phyloP scores from a whole-genome alignment of 1,139 yeast species.

The Saccharomycopsis crataegensis region DNA sequence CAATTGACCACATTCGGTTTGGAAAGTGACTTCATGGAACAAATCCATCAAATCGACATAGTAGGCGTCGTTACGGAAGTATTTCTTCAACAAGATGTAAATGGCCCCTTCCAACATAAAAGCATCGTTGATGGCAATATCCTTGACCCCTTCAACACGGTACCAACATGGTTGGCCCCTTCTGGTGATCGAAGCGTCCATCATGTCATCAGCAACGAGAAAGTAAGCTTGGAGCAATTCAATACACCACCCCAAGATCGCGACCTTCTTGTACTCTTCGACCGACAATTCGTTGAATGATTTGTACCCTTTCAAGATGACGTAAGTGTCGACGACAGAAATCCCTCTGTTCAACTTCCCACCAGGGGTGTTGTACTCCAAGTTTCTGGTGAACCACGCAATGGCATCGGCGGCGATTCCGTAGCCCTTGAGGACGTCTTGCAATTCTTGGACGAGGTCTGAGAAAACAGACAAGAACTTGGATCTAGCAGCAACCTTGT shows the following conservation, averaged over 20 bases:
- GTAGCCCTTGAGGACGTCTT: constrained; percentile 52
- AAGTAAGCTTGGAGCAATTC: constrained; percentile 95
- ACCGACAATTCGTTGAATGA: constrained; percentile 49
- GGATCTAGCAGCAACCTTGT: constrained; percentile 33
- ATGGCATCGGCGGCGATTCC: constrained; percentile 85
- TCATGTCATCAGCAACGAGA: constrained; percentile 96
- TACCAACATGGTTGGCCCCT: constrained; percentile 99
- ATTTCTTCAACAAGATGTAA: constrained; percentile 79
- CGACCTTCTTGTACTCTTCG: constrained; percentile 75
- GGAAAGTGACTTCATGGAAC: constrained; percentile 92
- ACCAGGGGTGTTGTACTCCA: constrained; percentile 88
- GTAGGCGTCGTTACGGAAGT: constrained; percentile 74
- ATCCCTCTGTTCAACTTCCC: constrained; percentile 96
- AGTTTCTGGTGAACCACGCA: constrained; percentile 70
- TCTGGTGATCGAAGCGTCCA: constrained; percentile 96
- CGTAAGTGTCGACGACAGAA: constrained; percentile 89
- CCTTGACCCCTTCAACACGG: constrained; percentile 67
- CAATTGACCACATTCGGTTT: constrained; percentile 95
- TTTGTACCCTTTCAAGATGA: constrained; percentile 61
- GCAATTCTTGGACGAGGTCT: constrained; percentile 68
- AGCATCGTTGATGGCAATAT: constrained; percentile 94
- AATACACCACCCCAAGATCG: constrained; percentile 92
- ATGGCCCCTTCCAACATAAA: constrained; percentile 96
- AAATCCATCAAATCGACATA: constrained; percentile 88
- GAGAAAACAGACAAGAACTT: constrained; percentile 75